Base-by-base conservation (phyloP, 768 basidiomycete genomes). In the Lyophyllum shimeji region DNA sequence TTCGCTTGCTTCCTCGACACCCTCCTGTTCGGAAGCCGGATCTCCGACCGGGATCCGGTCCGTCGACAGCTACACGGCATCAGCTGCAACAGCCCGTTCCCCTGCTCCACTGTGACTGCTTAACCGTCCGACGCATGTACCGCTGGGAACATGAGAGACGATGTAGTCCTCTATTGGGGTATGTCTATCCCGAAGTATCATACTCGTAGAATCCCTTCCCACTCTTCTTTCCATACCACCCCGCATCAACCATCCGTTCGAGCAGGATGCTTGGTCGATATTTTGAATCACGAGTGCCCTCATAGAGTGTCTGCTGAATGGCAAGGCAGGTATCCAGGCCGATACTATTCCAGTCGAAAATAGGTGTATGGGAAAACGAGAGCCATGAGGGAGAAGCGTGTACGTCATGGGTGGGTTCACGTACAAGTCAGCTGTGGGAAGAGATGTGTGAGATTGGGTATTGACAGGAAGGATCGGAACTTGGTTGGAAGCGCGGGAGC, bases 161-260 rank as follows among this genome's bases (percentile, higher is more conserved):
- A 5, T 9, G 29, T 29, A 29, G 5, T 29, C 9, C 29, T 29
- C 29, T 29, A 29, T 29, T 29, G 29, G 5, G 9, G 29, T 29
- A 29, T 29, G 17, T 55, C 34, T 49, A 43, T 44, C 43, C 43
- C 24, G n/a, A 70, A 51, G 64, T 61, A 40, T 69, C 64, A 65
- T 97, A 97, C 60, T 95, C 93, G 65, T 97, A 98, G 71, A 98
- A 98, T 17, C 95, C 95, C 69, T 89, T 93, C 3, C 95, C 94
- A 55, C 83, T 92, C 79, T 96, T 96, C 78, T 81, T 87, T 11
- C 96, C 96, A 50, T 90, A 80, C 91, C 92, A 98, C 48, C 89
- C 87, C 18, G 96, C 96, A 67, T 96, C 93, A 4, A 98, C 96
- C 96, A 98, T 98, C 33, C 93, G 82, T 64, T 94, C 90, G 8